Evolutionary conservation across 352 stramenopile species (phyloP).

Genomic region (Phytopythium sindhum): DNA sequence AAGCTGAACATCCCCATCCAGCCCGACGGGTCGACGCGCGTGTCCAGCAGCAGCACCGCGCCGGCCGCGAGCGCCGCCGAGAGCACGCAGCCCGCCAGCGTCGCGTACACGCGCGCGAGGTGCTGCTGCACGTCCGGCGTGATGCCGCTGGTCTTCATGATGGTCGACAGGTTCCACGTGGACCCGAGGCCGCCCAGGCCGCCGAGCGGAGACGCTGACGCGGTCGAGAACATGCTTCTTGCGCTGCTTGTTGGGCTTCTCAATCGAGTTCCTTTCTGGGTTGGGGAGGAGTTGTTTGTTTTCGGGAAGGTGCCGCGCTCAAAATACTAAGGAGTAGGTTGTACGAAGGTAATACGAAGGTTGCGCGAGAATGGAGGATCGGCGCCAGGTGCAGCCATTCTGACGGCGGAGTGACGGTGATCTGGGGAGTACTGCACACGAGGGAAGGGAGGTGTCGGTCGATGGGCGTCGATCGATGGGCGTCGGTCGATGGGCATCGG

Average conservation of each 20-base stretch:
- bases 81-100: conserved; percentile 57
- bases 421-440: background rate
- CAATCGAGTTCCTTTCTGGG: background rate
- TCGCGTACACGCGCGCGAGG: conserved; percentile 69
- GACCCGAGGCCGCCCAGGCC: conserved; percentile 9
- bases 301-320: background rate
- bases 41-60: conserved; percentile 35
- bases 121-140: conserved; percentile 61
- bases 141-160: conserved; percentile 77
- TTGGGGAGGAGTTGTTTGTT: conserved; percentile 8
- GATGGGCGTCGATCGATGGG: too few species aligned
- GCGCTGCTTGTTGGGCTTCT: conserved; percentile 4
- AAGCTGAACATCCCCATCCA: conserved; percentile 42
- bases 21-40: conserved; percentile 31
- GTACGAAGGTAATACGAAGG: conserved; percentile 1
- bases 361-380: conserved; percentile 6
- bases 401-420: background rate
- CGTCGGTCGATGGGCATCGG: too few species aligned
- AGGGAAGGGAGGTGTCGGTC: background rate
- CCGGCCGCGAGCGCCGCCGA: conserved; percentile 39
- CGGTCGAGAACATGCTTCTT: conserved; percentile 28
- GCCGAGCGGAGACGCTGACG: conserved; percentile 5
- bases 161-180: conserved; percentile 47
- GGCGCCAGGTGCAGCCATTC: background rate
- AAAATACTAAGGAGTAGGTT: conserved; percentile 5